These are phyloP conservation scores for Neoboletus magnificus DNA, from an alignment of 768 basidiomycete genomes.

Conservation along the genomic window DNA sequence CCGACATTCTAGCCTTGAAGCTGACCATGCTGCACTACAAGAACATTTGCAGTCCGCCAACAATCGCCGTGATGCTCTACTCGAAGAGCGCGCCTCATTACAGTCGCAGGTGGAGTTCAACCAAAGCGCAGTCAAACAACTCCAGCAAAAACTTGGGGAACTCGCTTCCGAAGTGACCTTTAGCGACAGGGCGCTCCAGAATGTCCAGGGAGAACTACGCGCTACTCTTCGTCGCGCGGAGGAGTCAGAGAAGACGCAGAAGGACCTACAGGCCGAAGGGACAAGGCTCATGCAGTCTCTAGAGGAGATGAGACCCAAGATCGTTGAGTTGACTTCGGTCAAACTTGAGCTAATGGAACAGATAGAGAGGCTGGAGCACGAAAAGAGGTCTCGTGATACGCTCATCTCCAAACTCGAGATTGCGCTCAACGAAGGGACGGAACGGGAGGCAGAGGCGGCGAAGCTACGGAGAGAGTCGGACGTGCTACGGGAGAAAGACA, in stretches of 20 bases:
- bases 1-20: conserved; percentile 47
- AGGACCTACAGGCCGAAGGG: conserved; percentile 74
- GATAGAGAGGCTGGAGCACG: conserved; percentile 52
- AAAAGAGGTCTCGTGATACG: conserved; percentile 52
- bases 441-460: conserved; percentile 46
- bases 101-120: conserved; percentile 45
- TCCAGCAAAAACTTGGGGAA: conserved; percentile 58
- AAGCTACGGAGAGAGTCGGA: conserved; percentile 44
- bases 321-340: conserved; percentile 72
- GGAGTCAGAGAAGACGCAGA: conserved; percentile 68
- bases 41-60: conserved; percentile 43
- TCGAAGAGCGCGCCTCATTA: conserved; percentile 48
- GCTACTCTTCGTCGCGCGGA: conserved; percentile 64
- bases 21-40: conserved; percentile 37
- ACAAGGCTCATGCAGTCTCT: conserved; percentile 75
- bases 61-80: conserved; percentile 46
- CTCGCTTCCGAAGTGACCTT: conserved; percentile 52
- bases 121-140: conserved; percentile 45
- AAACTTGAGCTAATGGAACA: conserved; percentile 69
- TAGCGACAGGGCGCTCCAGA: conserved; percentile 55
- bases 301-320: conserved; percentile 83
- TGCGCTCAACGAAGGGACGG: conserved; percentile 51
- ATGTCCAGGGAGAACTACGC: conserved; percentile 62
- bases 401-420: conserved; percentile 61
- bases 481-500: conserved; percentile 51